phyloP scores from a whole-genome alignment of 306 rosid genomes.

The Elaeagnus macrophylla region DNA sequence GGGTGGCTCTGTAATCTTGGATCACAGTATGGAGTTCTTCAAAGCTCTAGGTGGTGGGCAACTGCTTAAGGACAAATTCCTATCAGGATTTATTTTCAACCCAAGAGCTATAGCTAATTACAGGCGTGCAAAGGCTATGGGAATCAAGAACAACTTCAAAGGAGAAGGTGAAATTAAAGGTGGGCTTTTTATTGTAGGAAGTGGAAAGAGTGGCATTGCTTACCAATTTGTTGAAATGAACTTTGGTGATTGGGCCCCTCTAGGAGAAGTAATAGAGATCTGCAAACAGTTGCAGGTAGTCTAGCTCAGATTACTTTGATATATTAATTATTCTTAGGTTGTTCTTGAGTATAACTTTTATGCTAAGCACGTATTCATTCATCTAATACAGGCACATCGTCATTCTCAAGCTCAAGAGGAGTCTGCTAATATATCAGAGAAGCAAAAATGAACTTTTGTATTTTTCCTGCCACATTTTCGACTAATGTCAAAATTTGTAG shows the following conservation, averaged over 20 bases:
- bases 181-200: constrained; percentile 65
- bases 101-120: constrained; percentile 65
- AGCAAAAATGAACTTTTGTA: constrained; percentile 10
- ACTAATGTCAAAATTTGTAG: neutral
- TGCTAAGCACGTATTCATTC: constrained; percentile 19
- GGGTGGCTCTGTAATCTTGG: constrained; percentile 78
- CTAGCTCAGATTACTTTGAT: constrained; percentile 4
- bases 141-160: constrained; percentile 51
- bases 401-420: constrained; percentile 21
- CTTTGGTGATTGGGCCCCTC: constrained; percentile 92
- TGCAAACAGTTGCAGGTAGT: constrained; percentile 63
- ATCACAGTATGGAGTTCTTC: constrained; percentile 48
- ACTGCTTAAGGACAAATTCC: constrained; percentile 63
- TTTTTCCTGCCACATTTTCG: neutral
- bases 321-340: neutral
- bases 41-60: constrained; percentile 90
- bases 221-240: constrained; percentile 87
- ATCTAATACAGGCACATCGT: constrained; percentile 41
- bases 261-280: constrained; percentile 66
- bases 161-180: constrained; percentile 96
- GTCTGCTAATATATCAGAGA: constrained; percentile 18
- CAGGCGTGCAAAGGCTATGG: constrained; percentile 67
- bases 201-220: constrained; percentile 65
- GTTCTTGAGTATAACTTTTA: constrained; percentile 7
- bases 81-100: constrained; percentile 72